phyloP scores from a whole-genome alignment of 78 protist species.

The Tieghemostelium lacteum region DNA sequence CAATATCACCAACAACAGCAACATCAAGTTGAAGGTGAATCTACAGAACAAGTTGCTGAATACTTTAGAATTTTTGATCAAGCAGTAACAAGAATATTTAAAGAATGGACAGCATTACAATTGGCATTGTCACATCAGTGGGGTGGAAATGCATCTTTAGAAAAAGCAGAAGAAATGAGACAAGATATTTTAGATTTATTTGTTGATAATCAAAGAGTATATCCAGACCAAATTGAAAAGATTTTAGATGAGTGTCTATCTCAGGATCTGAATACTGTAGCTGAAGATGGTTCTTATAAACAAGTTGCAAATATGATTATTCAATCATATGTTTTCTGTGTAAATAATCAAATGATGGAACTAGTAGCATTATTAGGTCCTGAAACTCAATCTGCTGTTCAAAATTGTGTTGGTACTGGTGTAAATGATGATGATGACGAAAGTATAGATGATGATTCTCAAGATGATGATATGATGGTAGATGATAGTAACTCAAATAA shows the following conservation, averaged over 20 bases:
- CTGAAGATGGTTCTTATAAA: conserved; percentile 46
- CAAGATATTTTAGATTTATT: conserved; percentile 69
- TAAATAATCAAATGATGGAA: conserved; percentile 16
- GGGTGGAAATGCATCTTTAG: conserved; percentile 48
- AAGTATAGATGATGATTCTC: not conserved
- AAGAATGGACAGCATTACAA: conserved; percentile 76
- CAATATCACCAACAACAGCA: not conserved
- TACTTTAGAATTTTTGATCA: conserved; percentile 42
- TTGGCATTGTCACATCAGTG: conserved; percentile 56
- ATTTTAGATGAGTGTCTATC: conserved; percentile 55
- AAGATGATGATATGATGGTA: conserved; percentile 34
- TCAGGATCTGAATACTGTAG: conserved; percentile 65
- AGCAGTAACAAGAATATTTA: conserved; percentile 51
- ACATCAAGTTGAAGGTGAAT: not conserved
- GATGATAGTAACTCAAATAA: conserved; percentile 4
- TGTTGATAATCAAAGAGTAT: conserved; percentile 33
- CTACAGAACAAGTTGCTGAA: conserved; percentile 5
- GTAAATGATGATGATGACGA: conserved; percentile 43
- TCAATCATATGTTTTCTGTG: conserved; percentile 22
- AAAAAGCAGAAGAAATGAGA: conserved; percentile 55
- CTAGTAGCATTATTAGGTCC: conserved; percentile 37
- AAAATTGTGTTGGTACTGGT: conserved; percentile 23
- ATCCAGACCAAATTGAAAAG: conserved; percentile 31
- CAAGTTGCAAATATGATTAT: conserved; percentile 41
- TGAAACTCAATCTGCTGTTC: conserved; percentile 18